These are phyloP conservation scores for Sclerotinia sclerotiorum DNA, from an alignment of 2,329 filamentous ascomycete genomes.

Conservation along the genomic window DNA sequence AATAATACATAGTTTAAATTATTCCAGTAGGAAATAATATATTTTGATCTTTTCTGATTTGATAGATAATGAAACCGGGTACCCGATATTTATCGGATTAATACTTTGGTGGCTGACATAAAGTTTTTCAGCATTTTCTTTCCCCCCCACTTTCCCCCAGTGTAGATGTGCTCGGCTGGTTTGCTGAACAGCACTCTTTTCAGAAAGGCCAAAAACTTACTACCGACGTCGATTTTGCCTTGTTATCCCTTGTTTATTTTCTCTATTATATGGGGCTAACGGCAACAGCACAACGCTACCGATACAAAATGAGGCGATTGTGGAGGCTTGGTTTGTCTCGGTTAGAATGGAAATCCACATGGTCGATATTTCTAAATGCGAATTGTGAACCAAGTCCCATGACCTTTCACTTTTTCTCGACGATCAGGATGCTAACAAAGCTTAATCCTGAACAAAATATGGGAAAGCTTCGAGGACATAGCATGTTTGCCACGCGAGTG, in stretches of 20 bases:
- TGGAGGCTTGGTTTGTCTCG: constrained; percentile 15
- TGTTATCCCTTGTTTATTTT: constrained; percentile 3
- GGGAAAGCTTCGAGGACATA: neutral
- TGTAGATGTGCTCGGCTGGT: constrained; percentile 3
- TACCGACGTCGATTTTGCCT: constrained; percentile 20
- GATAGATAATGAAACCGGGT: too few species aligned
- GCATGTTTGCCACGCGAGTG: constrained; percentile 17
- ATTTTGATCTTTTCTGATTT: too few species aligned
- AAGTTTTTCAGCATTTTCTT: neutral
- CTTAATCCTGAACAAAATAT: constrained; percentile 9
- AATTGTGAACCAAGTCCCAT: constrained; percentile 1
- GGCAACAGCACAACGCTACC: constrained; percentile 2
- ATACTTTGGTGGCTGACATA: constrained; percentile 5
- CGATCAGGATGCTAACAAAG: neutral
- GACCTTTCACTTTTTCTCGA: neutral
- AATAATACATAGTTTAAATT: too few species aligned
- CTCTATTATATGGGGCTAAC: neutral
- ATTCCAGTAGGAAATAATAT: too few species aligned
- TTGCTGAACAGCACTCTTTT: constrained; percentile 3
- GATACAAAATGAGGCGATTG: constrained; percentile 10
- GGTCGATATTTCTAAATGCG: neutral
- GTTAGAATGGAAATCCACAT: constrained; percentile 3
- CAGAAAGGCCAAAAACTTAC: constrained; percentile 6
- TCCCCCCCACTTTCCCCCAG: constrained; percentile 12
- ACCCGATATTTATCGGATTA: neutral